These are phyloP conservation scores for Eucalyptus tenuipes DNA, from an alignment of 345 rosid genomes.

Conservation along the genomic window DNA sequence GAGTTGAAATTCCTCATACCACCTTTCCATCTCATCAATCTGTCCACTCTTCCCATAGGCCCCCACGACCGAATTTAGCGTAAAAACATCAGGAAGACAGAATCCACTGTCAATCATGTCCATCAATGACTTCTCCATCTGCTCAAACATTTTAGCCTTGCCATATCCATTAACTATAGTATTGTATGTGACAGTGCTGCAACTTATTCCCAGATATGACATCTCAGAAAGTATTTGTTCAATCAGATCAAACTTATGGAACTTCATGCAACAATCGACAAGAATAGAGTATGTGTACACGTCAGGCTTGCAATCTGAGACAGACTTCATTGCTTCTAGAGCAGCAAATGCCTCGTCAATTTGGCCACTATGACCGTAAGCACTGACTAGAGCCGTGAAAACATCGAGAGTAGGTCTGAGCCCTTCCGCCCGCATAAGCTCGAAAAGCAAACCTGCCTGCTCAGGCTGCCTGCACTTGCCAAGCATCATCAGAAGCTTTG, in stretches of 20 bases:
- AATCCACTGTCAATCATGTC: conserved; percentile 61
- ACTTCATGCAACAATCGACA: conserved; percentile 41
- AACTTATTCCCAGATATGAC: conserved; percentile 54
- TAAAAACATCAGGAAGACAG: conserved; percentile 59
- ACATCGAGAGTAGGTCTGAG: conserved; percentile 66
- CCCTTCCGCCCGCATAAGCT: conserved; percentile 59
- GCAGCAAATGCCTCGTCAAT: conserved; percentile 40
- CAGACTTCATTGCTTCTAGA: conserved; percentile 62
- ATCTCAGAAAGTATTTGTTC: conserved; percentile 48
- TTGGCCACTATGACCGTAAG: conserved; percentile 48
- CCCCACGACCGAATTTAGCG: conserved; percentile 54
- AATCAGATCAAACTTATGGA: conserved; percentile 37
- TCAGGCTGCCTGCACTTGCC: conserved; percentile 62
- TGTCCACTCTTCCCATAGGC: conserved; percentile 55
- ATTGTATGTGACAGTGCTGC: conserved; percentile 54
- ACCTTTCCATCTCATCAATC: conserved; percentile 57
- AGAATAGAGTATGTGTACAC: conserved; percentile 63
- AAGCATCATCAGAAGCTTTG: conserved; percentile 64
- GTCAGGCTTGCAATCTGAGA: conserved; percentile 61
- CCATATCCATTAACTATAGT: conserved; percentile 73
- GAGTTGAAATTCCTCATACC: conserved; percentile 68
- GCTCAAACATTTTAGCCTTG: conserved; percentile 55
- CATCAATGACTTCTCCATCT: conserved; percentile 48
- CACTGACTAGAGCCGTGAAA: conserved; percentile 62
- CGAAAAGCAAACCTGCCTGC: conserved; percentile 58